Percentiles rank a stretch among this genome's conserved stretches.
Conservation (phyloP, 805 yeast genomes). For the Lipomyces chichibuensis region DNA sequence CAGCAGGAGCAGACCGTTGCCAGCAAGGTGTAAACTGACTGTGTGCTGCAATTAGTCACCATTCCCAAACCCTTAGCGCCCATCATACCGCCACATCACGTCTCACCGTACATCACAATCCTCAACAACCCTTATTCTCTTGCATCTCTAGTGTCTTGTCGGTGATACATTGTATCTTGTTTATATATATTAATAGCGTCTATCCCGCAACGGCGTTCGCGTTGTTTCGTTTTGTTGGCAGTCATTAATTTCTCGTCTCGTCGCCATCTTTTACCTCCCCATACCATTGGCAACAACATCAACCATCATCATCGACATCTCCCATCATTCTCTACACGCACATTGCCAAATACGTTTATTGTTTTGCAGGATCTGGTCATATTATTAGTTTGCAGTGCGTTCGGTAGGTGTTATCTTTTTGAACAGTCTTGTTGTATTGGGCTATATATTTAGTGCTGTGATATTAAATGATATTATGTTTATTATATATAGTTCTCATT, state of each 20-base stretch:
- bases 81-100: background rate
- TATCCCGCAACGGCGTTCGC: conserved; percentile 7
- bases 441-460: background rate
- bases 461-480: background rate
- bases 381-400: background rate
- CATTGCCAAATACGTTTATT: background rate
- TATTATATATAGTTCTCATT: background rate
- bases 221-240: conserved; percentile 8
- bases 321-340: background rate
- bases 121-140: background rate
- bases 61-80: background rate
- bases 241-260: background rate
- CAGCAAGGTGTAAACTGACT: conserved; percentile 56
- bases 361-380: background rate
- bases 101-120: background rate
- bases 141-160: background rate
- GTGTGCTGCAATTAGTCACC: background rate
- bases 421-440: background rate
- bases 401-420: background rate
- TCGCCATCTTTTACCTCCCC: background rate
- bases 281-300: background rate
- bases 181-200: background rate
- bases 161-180: background rate
- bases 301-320: background rate
- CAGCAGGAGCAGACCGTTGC: conserved; percentile 84